Percentiles rank a stretch among this genome's conserved stretches.
Evolutionary conservation across 495 filamentous ascomycete species (phyloP).

Genomic region (Penicillium macrosclerotiorum): DNA sequence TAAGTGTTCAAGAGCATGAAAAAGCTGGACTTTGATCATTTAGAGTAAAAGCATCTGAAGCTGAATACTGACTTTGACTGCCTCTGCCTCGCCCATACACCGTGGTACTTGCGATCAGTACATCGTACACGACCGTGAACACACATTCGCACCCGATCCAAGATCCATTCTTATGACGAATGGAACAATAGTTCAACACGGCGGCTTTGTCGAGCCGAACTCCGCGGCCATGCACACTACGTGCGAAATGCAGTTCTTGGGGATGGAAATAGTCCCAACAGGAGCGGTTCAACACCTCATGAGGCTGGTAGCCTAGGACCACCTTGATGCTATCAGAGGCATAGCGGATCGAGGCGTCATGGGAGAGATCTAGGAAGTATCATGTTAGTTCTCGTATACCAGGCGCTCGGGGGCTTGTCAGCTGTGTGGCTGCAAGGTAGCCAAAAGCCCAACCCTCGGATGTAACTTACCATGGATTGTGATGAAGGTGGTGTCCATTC

Average conservation of each 20-base stretch:
- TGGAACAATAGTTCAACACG: conserved; percentile 74
- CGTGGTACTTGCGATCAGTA: conserved; percentile 81
- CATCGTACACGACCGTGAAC: conserved; percentile 85
- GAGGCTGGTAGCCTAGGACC: conserved; percentile 75
- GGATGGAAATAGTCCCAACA: conserved; percentile 87
- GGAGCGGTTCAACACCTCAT: conserved; percentile 73
- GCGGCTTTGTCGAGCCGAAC: conserved; percentile 82
- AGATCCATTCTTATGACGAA: conserved; percentile 64
- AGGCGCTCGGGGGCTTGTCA: not conserved
- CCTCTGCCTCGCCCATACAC: conserved; percentile 68
- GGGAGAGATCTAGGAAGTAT: conserved; percentile 57
- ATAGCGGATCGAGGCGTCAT: conserved; percentile 79
- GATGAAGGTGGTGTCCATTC: conserved; percentile 91
- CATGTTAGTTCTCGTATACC: not conserved
- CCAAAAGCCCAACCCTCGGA: not conserved
- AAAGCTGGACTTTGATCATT: no score
- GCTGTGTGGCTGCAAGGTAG: not conserved
- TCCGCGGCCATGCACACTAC: conserved; percentile 67
- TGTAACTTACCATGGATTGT: conserved; percentile 76
- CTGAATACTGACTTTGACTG: conserved; percentile 68
- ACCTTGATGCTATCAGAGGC: conserved; percentile 80
- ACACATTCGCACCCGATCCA: conserved; percentile 87
- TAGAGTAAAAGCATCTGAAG: not conserved
- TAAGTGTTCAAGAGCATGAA: no score
- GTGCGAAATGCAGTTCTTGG: conserved; percentile 74